Base-by-base conservation (phyloP, 2,329 filamentous ascomycete genomes). In the Akanthomyces muscarius region DNA sequence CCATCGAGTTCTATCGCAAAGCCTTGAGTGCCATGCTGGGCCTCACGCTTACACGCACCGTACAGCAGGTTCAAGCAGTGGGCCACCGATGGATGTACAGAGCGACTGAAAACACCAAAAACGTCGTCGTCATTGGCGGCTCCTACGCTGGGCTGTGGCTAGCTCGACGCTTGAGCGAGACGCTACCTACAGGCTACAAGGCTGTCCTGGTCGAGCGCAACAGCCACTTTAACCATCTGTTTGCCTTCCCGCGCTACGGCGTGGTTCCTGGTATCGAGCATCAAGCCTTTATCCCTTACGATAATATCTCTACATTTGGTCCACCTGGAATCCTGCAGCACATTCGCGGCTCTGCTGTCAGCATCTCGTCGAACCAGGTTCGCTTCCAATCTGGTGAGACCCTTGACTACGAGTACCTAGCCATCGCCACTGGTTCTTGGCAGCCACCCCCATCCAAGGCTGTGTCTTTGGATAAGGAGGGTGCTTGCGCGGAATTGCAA, bases 271-370 rank as follows among this genome's bases (percentile, higher is more conserved):
- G 73, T 3, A 73, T 78, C 44, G 80, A 83, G 59, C 68, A 78
- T 33, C 77, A 76, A 53, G 80, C 79, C 0, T 83, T 84, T 56
- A 78, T 84, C 25, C 81, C 82, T 0, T 83, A 82, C 65, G 67
- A 68, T 64, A 3, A 38, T 57, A 1, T 64, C 63, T 44, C 64
- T 71, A 0, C 54, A 66, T 13, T 65, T 65, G 51, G 67, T 71
- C 36, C 67, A 63, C 7, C 25, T 71, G 8, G 61, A 67, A 47
- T 47, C 21, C 44, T 47, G 44, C 44, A 47, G 44, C 44, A 47
- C 44, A 47, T 47, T 47, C 44, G 44, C 44, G 44, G 44, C 44
- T 47, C 44, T 47, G 44, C 44, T 47, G 21, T 18, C 18, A 47
- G 44, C 44, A 47, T 47, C 21, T 47, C 44, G 44, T 47, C 44